Evolutionary conservation across 2,329 filamentous ascomycete species (phyloP), one percentile per base, ranked within the genome.

Genomic region (Pseudogymnoascus verrucosus): DNA sequence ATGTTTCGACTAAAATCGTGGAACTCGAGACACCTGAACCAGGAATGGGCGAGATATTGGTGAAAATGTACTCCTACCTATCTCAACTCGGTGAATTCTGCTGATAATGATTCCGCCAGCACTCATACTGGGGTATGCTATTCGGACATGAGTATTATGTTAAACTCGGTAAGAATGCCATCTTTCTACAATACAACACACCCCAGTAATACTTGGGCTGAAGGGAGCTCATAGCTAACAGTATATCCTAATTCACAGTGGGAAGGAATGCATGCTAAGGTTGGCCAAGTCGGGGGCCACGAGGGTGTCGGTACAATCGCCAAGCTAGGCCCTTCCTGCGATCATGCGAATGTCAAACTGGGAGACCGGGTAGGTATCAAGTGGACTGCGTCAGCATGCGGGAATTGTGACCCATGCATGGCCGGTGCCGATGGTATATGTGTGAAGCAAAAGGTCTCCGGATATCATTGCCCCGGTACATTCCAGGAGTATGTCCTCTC

Each of bases 311-410:
- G 85, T 47, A 81, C 80, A 63, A 78, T 90, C 37, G 85, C 87
- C 51, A 86, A 87, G 71, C 77, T 90, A 66, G 87, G 88, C 0
- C 78, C 85, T 0, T 84, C 83, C 7, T 78, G 82, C 21, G 83
- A 87, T 62, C 72, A 69, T 44, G 77, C 81, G 1, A 79, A 78
- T 4, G 76, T 89, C 37, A 87, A 87, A 68, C 69, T 89, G n/a
- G 86, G 86, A 5, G 83, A 89, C 68, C 79, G 86, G 6, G 88
- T 90, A 8, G 88, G 88, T 12, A 83, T 90, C 71, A 90, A 90
- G 65, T 88, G 84, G 70, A 76, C 81, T 63, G 77, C 78, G 11
- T 82, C 82, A 44, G 75, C 78, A 26, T 85, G 86, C 66, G 82
- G 79, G 7, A 74, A 79, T 39, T 87, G 84, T 74, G 76, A 78